Evolutionary conservation across 2,329 filamentous ascomycete genomes (phyloP), one percentile per base, ranked within the genome.

Genomic region (Dactylonectria estremocensis): DNA sequence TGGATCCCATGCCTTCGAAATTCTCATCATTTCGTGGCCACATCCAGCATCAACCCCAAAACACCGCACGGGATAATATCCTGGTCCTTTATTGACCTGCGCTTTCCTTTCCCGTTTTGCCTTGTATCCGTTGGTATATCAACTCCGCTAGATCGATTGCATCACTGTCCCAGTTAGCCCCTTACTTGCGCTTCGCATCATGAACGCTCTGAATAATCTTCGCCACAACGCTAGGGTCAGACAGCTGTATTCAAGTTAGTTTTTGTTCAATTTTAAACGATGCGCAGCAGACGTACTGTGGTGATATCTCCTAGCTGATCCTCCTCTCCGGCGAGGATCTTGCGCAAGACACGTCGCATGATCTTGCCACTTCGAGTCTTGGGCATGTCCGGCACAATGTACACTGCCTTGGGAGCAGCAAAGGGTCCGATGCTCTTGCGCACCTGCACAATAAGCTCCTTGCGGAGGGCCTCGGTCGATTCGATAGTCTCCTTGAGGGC

Each of bases 341-440:
- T 99, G 77, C 96, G 90, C 85, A 99, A 84, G 79, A 99, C 97
- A 72, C 96, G 91, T 71, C 96, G 90, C 96, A 99, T 99, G 79
- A 99, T 99, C 92, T 99, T 99, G 73, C 96, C 96, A 75, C 93
- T 97, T 75, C 96, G 89, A 43, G 96, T 99, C 91, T 99, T 98
- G 77, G 96, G 96, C 72, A 99, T 89, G 80, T 99, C 96, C 3
- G 95, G 92, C 50, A 99, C 93, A 61, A 97, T 90, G 80, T 91
- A 96, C 71, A 99, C 92, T 20, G 92, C 93, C 87, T 98, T 99
- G 71, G 96, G 96, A 35, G 96, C 95, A 4, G 96, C 96, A 80
- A 99, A 99, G 4, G 96, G 96, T 13, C 96, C 96, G 79, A 99
- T 99, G 73, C 94, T 97, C 88, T 97, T 97, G 79, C 96, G 93